Base-by-base conservation (phyloP, 345 rosid species). In the Lepidium africanum region DNA sequence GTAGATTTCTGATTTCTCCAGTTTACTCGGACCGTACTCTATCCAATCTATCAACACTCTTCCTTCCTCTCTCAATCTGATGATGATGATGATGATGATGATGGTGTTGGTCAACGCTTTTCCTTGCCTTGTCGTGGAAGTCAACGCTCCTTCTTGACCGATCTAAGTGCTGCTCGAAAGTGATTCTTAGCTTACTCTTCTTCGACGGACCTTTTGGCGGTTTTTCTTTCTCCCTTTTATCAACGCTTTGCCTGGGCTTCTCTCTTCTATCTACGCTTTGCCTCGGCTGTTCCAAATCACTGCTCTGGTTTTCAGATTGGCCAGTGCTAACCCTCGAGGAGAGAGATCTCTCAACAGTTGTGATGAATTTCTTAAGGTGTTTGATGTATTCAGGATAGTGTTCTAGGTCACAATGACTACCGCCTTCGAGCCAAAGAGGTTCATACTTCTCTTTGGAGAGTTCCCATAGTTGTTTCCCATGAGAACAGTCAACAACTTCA, bases 391-490 rank as follows among this genome's bases (percentile, higher is more conserved):
- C 86, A 4, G 97, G 99, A 55, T 72, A 89, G 51, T 77, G 85
- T 82, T 94, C 99, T 51, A 94, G 75, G 71, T 94, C 86, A 53
- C 97, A 86, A 65, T 94, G 99, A 79, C 83, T 91, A 36, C 97
- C 99, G 14, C 96, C 96, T 86, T 91, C 82, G 23, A 94, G 79
- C 99, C 99, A 94, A 11, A 91, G 80, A 10, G 97, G 99, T 76
- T 94, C 97, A 8, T 89, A 91, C 75, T 91, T 91, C 81, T 87
- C 92, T 72, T 83, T 83, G 51, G 96, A 91, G 35, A 89, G 81
- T 69, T 94, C 96, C 97, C 96, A 94, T 3, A 94, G 85, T 67
- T 91, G 95, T 80, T 87, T 94, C 3, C 99, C 97, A 38, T 94
- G 99, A 21, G 96, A 94, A 70, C 84, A 94, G 72, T 91, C 96